Conservation (phyloP, 176 grass and related monocot genomes). For the Tillandsia leiboldiana region DNA sequence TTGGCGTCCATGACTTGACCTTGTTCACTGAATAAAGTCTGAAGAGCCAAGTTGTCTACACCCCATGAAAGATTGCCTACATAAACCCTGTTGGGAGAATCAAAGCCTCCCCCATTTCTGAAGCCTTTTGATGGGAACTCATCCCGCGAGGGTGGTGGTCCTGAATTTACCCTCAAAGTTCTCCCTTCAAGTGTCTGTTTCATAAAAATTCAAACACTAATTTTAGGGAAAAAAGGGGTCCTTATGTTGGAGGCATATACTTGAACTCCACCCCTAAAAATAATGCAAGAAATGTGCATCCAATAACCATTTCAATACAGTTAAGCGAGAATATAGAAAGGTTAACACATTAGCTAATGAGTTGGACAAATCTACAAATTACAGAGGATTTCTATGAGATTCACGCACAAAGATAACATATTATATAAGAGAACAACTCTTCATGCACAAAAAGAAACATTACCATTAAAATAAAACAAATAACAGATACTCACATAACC, state of each 20-base stretch:
- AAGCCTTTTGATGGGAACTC: slow-evolving; percentile 41
- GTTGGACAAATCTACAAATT: no score
- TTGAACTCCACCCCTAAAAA: no score
- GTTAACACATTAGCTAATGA: no score
- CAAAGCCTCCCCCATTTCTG: slow-evolving; percentile 29
- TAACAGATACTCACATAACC: slow-evolving; percentile 52
- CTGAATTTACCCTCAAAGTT: slow-evolving; percentile 60
- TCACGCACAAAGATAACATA: neutral
- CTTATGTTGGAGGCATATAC: no score
- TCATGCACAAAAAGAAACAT: neutral
- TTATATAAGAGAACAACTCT: neutral
- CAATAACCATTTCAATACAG: no score
- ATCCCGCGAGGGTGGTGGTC: slow-evolving; percentile 59
- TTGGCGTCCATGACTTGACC: slow-evolving; percentile 67
- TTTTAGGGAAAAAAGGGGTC: no score
- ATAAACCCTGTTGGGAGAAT: slow-evolving; percentile 52
- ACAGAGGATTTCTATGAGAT: neutral
- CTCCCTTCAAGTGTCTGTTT: slow-evolving; percentile 74
- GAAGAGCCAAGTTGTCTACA: slow-evolving; percentile 73
- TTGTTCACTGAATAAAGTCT: slow-evolving; percentile 79
- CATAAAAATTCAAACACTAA: neutral
- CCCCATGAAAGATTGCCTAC: slow-evolving; percentile 93
- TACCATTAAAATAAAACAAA: neutral
- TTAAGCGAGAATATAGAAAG: no score
- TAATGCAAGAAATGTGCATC: no score